phyloP scores from a whole-genome alignment of 345 rosid species.

The Eucalyptus erythrocorys region DNA sequence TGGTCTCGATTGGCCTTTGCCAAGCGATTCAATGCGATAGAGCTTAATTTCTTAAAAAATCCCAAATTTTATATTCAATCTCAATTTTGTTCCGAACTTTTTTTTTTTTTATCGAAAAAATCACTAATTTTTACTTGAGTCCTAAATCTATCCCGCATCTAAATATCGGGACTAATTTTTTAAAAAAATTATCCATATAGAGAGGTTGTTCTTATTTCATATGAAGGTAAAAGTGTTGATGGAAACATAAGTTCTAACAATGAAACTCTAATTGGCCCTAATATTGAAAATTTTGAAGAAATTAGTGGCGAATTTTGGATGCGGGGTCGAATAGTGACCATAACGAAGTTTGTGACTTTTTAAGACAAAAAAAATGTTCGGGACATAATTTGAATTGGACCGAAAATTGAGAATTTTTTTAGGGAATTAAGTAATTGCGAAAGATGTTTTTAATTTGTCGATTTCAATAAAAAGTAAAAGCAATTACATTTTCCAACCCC shows the following conservation, averaged over 20 bases:
- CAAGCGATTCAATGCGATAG: background rate
- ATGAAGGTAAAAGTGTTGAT: background rate
- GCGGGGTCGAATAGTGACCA: background rate
- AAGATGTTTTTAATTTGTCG: background rate
- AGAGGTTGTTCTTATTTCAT: background rate
- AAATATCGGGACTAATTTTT: background rate
- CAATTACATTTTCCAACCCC: background rate
- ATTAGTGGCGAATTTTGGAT: background rate
- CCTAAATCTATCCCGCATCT: background rate
- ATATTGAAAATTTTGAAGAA: background rate
- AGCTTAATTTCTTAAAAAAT: background rate
- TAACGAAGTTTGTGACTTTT: fast-evolving
- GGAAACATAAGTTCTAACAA: background rate
- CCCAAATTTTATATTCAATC: no score
- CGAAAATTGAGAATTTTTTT: background rate
- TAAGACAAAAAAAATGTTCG: background rate
- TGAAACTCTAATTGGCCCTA: background rate
- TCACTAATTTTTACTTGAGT: no score
- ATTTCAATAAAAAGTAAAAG: background rate
- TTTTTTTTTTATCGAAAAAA: no score
- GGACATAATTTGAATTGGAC: background rate
- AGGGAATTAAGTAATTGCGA: background rate
- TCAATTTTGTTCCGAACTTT: background rate
- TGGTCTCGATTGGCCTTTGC: background rate
- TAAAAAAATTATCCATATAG: background rate